Conservation (phyloP, 2,329 filamentous ascomycete species). For the Neodidymelliopsis sp. region DNA sequence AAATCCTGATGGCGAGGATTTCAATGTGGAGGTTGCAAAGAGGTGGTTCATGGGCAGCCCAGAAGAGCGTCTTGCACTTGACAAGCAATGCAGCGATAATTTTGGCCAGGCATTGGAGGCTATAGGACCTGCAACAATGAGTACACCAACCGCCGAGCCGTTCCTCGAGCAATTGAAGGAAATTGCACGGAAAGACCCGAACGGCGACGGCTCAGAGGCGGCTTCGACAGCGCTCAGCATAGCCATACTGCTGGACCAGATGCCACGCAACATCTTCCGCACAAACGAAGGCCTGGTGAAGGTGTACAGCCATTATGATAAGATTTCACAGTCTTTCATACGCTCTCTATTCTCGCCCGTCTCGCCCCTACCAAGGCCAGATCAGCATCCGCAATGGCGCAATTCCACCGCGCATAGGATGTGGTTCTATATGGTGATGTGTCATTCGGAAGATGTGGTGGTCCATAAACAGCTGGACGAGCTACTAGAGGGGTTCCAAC, state of each 20-base stretch:
- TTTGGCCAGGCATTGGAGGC: constrained; percentile 48
- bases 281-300: constrained; percentile 51
- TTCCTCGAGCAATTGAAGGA: constrained; percentile 47
- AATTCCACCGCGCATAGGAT: constrained; percentile 51
- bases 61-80: constrained; percentile 48
- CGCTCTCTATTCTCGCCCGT: constrained; percentile 43
- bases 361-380: constrained; percentile 31
- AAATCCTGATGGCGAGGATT: constrained; percentile 31
- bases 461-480: constrained; percentile 53
- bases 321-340: constrained; percentile 58
- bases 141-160: constrained; percentile 45
- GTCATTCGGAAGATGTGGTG: constrained; percentile 63
- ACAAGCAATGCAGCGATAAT: constrained; percentile 43
- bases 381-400: constrained; percentile 40
- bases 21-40: constrained; percentile 35
- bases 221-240: constrained; percentile 57
- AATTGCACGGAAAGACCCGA: constrained; percentile 19
- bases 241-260: constrained; percentile 67
- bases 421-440: constrained; percentile 68
- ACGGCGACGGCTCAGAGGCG: constrained; percentile 31
- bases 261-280: constrained; percentile 69
- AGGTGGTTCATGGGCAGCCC: constrained; percentile 50
- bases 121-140: constrained; percentile 46
- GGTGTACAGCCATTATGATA: constrained; percentile 65
- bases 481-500: constrained; percentile 42